phyloP scores from a whole-genome alignment of 1,284 basidiomycete genomes.

The Apiotrichum akiyoshidainum region DNA sequence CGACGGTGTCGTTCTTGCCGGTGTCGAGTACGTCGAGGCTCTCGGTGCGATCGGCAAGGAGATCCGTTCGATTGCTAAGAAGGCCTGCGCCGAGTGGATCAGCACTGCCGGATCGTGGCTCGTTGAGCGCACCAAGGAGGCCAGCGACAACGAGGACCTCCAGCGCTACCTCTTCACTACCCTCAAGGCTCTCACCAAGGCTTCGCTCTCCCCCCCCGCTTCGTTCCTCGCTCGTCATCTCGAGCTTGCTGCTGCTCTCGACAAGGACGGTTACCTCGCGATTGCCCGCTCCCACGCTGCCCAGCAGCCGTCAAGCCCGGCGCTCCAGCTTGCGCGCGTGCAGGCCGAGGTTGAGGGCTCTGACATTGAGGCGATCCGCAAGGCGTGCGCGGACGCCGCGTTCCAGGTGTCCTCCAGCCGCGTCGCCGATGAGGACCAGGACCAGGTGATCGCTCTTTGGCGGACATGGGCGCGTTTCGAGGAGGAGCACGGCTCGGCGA shows the following conservation, averaged over 20 bases:
- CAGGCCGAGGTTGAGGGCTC: slow-evolving; percentile 20
- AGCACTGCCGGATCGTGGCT: slow-evolving; percentile 42
- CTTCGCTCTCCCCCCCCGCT: slow-evolving; percentile 32
- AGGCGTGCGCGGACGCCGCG: slow-evolving; percentile 23
- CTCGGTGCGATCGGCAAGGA: slow-evolving; percentile 41
- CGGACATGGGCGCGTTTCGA: slow-evolving; percentile 25
- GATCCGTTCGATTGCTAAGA: slow-evolving; percentile 27
- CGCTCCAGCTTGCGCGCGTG: slow-evolving; percentile 31
- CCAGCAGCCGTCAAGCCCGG: slow-evolving; percentile 29
- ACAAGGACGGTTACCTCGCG: slow-evolving; percentile 12
- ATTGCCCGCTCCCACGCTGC: slow-evolving; percentile 28
- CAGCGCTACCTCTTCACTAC: slow-evolving; percentile 39
- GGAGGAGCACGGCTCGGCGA: slow-evolving; percentile 3
- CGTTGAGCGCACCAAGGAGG: slow-evolving; percentile 26
- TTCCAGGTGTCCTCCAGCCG: slow-evolving; percentile 16
- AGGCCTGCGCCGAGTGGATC: slow-evolving; percentile 24
- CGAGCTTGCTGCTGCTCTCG: slow-evolving; percentile 14
- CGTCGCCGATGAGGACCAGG: slow-evolving; percentile 15
- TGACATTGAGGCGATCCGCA: slow-evolving; percentile 13
- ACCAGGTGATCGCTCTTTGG: slow-evolving; percentile 28
- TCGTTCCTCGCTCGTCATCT: slow-evolving; percentile 40
- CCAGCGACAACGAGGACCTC: slow-evolving; percentile 30
- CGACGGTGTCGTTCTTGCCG: slow-evolving; percentile 23
- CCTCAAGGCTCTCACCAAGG: slow-evolving; percentile 33
- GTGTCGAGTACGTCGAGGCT: slow-evolving; percentile 38